Evolutionary conservation across 2,329 filamentous ascomycete species (phyloP).

Genomic region (Colletotrichum chrysophilum): DNA sequence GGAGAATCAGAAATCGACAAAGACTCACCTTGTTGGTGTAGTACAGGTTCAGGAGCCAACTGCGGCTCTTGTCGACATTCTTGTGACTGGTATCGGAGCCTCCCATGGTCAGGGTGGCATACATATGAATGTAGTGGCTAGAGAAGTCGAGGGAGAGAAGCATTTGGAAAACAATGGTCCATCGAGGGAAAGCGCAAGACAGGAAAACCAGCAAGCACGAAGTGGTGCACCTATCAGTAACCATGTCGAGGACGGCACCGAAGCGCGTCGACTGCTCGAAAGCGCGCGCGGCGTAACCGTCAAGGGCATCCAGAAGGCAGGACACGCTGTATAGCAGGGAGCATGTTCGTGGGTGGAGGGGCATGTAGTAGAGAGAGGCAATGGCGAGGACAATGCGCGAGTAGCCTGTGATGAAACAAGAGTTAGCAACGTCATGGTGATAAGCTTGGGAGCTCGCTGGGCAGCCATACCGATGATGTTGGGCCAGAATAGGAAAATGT

Average conservation of each 20-base stretch:
- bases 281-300: slow-evolving; percentile 83
- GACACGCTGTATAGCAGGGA: slow-evolving; percentile 91
- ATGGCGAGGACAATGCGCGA: slow-evolving; percentile 80
- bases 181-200: slow-evolving; percentile 91
- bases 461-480: slow-evolving; percentile 75
- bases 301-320: slow-evolving; percentile 92
- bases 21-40: slow-evolving; percentile 87
- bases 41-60: slow-evolving; percentile 91
- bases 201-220: slow-evolving; percentile 94
- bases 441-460: neutral
- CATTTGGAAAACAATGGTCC: slow-evolving; percentile 92
- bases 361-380: slow-evolving; percentile 98
- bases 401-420: slow-evolving; percentile 62
- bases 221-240: slow-evolving; percentile 97
- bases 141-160: slow-evolving; percentile 92
- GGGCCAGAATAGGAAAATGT: slow-evolving; percentile 82
- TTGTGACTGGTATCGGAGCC: slow-evolving; percentile 86
- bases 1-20: neutral
- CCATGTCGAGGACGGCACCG: slow-evolving; percentile 97
- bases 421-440: neutral
- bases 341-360: slow-evolving; percentile 95
- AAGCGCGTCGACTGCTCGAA: slow-evolving; percentile 94
- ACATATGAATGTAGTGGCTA: slow-evolving; percentile 99
- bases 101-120: slow-evolving; percentile 88
- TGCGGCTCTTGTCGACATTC: slow-evolving; percentile 86